Evolutionary conservation across 176 grass and related monocot species (phyloP).

Genomic region (Triticum turgidum): DNA sequence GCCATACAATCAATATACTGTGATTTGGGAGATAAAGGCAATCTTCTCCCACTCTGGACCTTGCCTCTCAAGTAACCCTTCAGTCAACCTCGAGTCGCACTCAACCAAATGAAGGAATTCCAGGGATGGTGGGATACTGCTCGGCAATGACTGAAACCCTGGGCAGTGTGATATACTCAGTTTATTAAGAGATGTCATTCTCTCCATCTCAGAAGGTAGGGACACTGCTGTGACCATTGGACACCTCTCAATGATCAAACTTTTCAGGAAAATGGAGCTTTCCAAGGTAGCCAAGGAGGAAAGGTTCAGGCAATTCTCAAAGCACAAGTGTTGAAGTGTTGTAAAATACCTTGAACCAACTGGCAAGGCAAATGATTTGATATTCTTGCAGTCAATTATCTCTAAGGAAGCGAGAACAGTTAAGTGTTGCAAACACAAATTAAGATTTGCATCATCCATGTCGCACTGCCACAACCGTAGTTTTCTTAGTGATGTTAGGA

Average conservation of each 20-base stretch:
- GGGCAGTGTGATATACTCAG: conserved; percentile 38
- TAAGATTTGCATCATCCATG: not conserved
- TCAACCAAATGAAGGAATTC: conserved; percentile 35
- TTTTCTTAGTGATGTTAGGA: conserved; percentile 34
- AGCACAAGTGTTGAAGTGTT: conserved; percentile 27
- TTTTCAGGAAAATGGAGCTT: conserved; percentile 26
- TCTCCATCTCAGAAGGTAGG: conserved; percentile 24
- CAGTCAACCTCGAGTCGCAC: conserved; percentile 20
- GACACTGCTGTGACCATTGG: conserved; percentile 4
- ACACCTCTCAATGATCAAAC: conserved; percentile 45
- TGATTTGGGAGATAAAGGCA: conserved; percentile 10
- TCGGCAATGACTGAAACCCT: conserved; percentile 28
- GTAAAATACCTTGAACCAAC: not conserved
- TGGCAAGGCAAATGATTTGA: conserved; percentile 35
- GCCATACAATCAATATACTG: not conserved
- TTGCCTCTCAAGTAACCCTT: conserved; percentile 15
- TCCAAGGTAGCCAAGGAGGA: conserved; percentile 28
- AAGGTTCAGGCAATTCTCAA: conserved; percentile 35
- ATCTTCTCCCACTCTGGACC: conserved; percentile 43
- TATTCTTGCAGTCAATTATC: conserved; percentile 35
- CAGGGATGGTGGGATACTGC: conserved; percentile 13
- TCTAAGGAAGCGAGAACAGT: conserved; percentile 31
- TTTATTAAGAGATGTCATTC: conserved; percentile 34
- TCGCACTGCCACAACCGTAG: conserved; percentile 28
- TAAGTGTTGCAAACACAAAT: conserved; percentile 27